Evolutionary conservation across 331 rosid genomes (phyloP).

Genomic region (Malus hybrid): DNA sequence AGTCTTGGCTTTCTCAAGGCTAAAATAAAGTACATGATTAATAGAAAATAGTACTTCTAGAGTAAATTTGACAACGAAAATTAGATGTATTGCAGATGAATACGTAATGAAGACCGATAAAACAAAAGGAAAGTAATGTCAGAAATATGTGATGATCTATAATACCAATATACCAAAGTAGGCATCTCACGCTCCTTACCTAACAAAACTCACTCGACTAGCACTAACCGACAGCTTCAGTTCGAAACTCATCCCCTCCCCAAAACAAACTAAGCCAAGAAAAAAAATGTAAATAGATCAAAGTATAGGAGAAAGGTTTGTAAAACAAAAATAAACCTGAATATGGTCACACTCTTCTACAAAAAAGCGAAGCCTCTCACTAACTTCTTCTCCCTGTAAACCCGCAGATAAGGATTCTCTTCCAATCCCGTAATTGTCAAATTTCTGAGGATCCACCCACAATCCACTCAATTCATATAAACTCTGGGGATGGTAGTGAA

Average conservation of each 20-base stretch:
- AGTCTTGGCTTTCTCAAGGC: background rate
- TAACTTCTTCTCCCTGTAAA: constrained; percentile 67
- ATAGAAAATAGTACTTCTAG: background rate
- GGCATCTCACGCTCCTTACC: too few species aligned
- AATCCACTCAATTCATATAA: constrained; percentile 66
- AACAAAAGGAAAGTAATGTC: too few species aligned
- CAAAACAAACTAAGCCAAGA: background rate
- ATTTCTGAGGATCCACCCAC: constrained; percentile 50
- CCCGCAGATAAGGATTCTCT: constrained; percentile 56
- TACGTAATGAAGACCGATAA: too few species aligned
- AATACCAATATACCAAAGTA: too few species aligned
- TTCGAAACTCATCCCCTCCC: background rate
- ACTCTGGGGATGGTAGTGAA: constrained; percentile 79
- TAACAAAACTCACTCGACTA: background rate
- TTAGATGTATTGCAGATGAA: background rate
- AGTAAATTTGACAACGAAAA: background rate
- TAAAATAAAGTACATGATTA: background rate
- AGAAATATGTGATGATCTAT: too few species aligned
- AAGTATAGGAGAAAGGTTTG: background rate
- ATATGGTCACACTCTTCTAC: constrained; percentile 89
- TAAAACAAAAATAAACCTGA: constrained; percentile 37
- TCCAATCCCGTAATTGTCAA: constrained; percentile 82
- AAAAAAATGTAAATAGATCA: background rate
- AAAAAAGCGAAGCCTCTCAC: constrained; percentile 81
- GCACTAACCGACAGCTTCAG: background rate